Base-by-base conservation (phyloP, 2,329 filamentous ascomycete species). In the Alternaria consortialis region DNA sequence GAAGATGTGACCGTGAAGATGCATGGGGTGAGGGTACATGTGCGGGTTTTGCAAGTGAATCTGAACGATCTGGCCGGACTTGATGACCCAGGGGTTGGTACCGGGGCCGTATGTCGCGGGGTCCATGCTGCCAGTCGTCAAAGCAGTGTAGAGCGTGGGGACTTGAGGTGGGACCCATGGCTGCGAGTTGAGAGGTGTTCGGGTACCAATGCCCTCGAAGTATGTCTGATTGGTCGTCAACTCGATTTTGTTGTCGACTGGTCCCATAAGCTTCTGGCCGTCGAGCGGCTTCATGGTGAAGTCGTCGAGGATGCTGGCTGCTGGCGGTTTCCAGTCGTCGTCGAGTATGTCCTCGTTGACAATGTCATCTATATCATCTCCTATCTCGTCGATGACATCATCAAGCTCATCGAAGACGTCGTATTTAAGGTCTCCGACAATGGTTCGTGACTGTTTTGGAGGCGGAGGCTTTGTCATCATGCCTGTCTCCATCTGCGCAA, bases 151-250 rank as follows among this genome's bases (percentile, higher is more conserved):
- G 0, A 97, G 83, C 0, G 90, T 87, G 0, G 93, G 93, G 0
- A 95, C 91, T 73, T 91, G 90, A 36, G 91, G 91, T 0, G 80
- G 61, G 0, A 85, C 84, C 77, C 93, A 97, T 15, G 91, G 90
- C 67, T 90, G 86, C 73, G 88, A 86, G 78, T 91, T 73, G 9
- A 76, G 47, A 12, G 54, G 90, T 56, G 68, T 72, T 2, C 74
- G 74, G 7, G 69, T 83, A 2, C 88, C 88, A 56, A 91, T 83
- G 27, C 80, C 82, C 13, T 90, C 81, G 64, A 87, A 86, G 64
- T 86, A 83, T 79, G 88, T 88, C 60, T 92, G 72, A 90, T 79
- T 79, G 50, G 81, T 68, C 17, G 78, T 70, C 5, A 94, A 82
- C 44, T 85, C 84, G 43, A 94, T 83, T 2, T 80, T 82, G 69